Percentiles rank a stretch among this genome's conserved stretches.
phyloP scores from a whole-genome alignment of 2,329 filamentous ascomycete species.

The Fusarium decemcellulare region DNA sequence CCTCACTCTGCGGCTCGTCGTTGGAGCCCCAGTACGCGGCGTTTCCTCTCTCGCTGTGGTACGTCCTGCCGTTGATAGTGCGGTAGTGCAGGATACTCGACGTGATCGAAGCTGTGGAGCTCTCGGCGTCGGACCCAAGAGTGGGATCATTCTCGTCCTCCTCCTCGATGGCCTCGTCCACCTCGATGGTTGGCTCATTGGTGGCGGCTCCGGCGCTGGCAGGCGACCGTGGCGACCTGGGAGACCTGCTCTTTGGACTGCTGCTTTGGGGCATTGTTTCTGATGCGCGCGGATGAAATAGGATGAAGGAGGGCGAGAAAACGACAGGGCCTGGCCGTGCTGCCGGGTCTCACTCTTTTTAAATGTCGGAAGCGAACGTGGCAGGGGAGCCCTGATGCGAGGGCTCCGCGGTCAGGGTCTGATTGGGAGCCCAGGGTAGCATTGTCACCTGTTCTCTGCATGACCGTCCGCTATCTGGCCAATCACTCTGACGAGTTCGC shows the following conservation, averaged over 20 bases:
- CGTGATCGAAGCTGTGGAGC: slow-evolving; percentile 2
- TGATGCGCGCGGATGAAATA: no score
- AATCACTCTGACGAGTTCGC: no score
- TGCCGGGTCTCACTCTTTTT: no score
- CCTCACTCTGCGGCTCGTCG: slow-evolving; percentile 50
- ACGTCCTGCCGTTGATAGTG: slow-evolving; percentile 3
- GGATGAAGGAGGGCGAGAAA: no score
- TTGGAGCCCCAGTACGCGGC: slow-evolving; percentile 38
- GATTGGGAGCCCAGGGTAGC: no score
- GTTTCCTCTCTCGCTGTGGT: slow-evolving; percentile 6
- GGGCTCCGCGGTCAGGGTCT: no score
- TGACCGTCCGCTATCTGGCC: no score
- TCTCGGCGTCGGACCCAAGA: neutral
- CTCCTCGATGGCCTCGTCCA: neutral
- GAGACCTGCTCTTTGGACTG: neutral
- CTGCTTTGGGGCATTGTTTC: no score
- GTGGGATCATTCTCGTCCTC: neutral
- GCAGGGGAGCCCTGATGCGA: no score
- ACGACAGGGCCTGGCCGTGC: no score
- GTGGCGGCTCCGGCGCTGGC: neutral
- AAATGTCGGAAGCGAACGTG: no score
- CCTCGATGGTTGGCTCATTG: neutral
- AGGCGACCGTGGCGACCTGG: neutral
- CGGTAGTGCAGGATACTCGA: slow-evolving; percentile 4
- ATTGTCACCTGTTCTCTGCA: no score